phyloP scores from a whole-genome alignment of 2,329 filamentous ascomycete genomes.

The Aspergillus candidus region DNA sequence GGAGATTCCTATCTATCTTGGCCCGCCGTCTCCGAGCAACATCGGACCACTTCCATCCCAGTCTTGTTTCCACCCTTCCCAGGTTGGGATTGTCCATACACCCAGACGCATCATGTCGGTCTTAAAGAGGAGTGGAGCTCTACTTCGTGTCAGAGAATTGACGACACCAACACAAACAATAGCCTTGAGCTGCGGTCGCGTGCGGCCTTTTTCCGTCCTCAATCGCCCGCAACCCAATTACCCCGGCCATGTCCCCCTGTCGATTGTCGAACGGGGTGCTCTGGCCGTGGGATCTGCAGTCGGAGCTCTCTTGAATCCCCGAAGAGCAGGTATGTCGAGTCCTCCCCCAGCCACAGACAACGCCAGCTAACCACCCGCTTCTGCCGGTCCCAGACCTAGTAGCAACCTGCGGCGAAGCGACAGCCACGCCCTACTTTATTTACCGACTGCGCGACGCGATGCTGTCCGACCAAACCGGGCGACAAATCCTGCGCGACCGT shows the following conservation, averaged over 20 bases:
- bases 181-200: conserved; percentile 1
- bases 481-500: conserved; percentile 82
- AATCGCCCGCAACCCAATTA: conserved; percentile 83
- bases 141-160: conserved; percentile 10
- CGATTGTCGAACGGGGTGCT: conserved; percentile 64
- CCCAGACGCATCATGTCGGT: conserved; percentile 24
- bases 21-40: not conserved
- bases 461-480: conserved; percentile 75
- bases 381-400: conserved; percentile 64
- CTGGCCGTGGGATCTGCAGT: conserved; percentile 60
- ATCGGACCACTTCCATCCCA: not conserved
- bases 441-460: conserved; percentile 85
- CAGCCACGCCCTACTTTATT: conserved; percentile 91
- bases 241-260: conserved; percentile 86
- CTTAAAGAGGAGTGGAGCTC: conserved; percentile 16
- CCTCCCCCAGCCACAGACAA: not conserved
- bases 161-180: conserved; percentile 4
- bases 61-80: too few species aligned
- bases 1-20: conserved; percentile 4
- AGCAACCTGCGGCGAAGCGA: conserved; percentile 87
- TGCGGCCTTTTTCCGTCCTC: conserved; percentile 67
- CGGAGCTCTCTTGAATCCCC: conserved; percentile 63
- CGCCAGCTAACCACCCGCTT: conserved; percentile 1
- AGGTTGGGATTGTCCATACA: conserved; percentile 3
- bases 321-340: conserved; percentile 59